phyloP scores from a whole-genome alignment of 768 basidiomycete genomes.

The Suillus spraguei region DNA sequence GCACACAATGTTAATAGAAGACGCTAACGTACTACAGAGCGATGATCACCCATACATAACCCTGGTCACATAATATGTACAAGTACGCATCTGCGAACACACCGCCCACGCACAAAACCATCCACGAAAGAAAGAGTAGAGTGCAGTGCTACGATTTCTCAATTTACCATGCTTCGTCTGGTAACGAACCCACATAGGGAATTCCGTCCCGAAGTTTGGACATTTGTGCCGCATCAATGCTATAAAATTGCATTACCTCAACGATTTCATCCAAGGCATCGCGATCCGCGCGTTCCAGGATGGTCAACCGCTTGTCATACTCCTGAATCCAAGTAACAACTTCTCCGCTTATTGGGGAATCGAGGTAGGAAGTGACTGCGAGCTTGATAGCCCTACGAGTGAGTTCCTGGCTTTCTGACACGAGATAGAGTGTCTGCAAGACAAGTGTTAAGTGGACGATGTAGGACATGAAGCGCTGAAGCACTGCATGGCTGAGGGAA shows the following conservation, averaged over 20 bases:
- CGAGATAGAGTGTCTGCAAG: constrained; percentile 24
- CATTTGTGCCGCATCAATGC: not conserved
- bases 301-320: not conserved
- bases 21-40: too few relatives aligned
- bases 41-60: too few relatives aligned
- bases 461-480: constrained; percentile 26
- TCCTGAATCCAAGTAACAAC: not conserved
- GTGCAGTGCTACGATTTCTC: too few relatives aligned
- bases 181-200: not conserved
- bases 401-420: not conserved
- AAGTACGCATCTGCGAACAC: too few relatives aligned
- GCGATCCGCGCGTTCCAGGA: not conserved
- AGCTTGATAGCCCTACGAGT: not conserved
- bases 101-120: not conserved
- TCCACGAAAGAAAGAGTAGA: too few relatives aligned
- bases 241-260: not conserved
- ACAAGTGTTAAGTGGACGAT: constrained; percentile 28
- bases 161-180: not conserved
- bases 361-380: not conserved
- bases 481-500: constrained; percentile 9
- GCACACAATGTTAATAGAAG: too few relatives aligned
- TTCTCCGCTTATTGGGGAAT: not conserved
- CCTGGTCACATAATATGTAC: too few relatives aligned
- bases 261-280: not conserved
- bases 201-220: not conserved